A percentile compares a stretch with the other conserved stretches of the same genome.
Evolutionary conservation across 306 rosid genomes (phyloP).

Genomic region (Pyrus pyrifolia): DNA sequence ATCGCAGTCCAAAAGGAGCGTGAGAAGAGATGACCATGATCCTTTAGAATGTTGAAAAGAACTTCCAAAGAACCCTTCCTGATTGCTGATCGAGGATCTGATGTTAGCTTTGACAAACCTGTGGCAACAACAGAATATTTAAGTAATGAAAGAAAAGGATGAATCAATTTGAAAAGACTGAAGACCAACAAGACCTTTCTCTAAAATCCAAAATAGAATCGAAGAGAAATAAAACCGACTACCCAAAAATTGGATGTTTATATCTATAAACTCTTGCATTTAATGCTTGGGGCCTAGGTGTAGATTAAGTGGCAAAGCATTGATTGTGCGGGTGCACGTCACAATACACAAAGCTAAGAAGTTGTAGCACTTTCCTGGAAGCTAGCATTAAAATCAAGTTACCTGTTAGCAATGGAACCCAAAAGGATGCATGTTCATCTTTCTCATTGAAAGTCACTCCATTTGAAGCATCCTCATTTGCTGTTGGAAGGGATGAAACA

Average conservation of each 20-base stretch:
- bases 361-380: background rate
- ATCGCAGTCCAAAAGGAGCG: slow-evolving; percentile 68
- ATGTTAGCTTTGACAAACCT: slow-evolving; percentile 92
- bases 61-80: slow-evolving; percentile 98
- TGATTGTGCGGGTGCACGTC: background rate
- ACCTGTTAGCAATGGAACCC: slow-evolving; percentile 96
- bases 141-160: background rate
- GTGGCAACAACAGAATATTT: slow-evolving; percentile 17
- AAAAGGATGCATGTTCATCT: slow-evolving; percentile 76
- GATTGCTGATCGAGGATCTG: slow-evolving; percentile 88
- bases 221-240: background rate
- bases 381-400: slow-evolving; percentile 20
- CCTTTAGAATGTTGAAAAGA: slow-evolving; percentile 89
- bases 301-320: background rate
- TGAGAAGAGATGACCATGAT: slow-evolving; percentile 94
- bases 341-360: background rate
- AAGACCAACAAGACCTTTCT: background rate
- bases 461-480: slow-evolving; percentile 38
- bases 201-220: background rate
- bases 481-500: slow-evolving; percentile 31
- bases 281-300: background rate
- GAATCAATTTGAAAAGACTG: background rate
- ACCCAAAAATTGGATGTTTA: background rate
- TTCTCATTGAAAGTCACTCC: slow-evolving; percentile 41
- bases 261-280: background rate